phyloP scores from a whole-genome alignment of 1,284 basidiomycete genomes.

The Malassezia nana region DNA sequence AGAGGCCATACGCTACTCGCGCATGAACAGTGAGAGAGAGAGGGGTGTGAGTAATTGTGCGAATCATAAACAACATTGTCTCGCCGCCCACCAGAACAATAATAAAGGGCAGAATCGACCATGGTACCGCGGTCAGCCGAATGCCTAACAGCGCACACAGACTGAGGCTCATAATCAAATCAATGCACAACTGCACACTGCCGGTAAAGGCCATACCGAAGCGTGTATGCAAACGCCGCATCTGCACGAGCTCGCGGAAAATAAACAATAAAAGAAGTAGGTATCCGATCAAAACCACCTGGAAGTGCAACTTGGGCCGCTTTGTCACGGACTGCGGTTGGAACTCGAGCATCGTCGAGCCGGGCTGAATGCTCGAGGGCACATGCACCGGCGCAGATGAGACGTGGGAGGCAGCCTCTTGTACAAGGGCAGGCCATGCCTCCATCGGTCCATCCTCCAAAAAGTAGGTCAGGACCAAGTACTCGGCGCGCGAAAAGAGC shows the following conservation, averaged over 20 bases:
- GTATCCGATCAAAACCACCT: slow-evolving; percentile 70
- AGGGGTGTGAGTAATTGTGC: slow-evolving; percentile 78
- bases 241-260: slow-evolving; percentile 59
- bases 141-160: slow-evolving; percentile 77
- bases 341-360: slow-evolving; percentile 20
- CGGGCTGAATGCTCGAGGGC: not conserved
- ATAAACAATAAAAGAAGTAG: slow-evolving; percentile 68
- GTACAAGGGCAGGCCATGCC: not conserved
- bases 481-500: slow-evolving; percentile 39
- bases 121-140: slow-evolving; percentile 74
- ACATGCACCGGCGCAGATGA: not conserved
- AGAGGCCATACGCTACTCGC: slow-evolving; percentile 77
- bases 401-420: not conserved
- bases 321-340: slow-evolving; percentile 22
- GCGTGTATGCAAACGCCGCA: slow-evolving; percentile 65
- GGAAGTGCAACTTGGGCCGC: slow-evolving; percentile 27
- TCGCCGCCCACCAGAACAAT: slow-evolving; percentile 92
- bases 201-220: slow-evolving; percentile 88
- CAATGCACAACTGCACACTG: slow-evolving; percentile 75
- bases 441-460: slow-evolving; percentile 15
- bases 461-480: slow-evolving; percentile 42
- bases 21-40: slow-evolving; percentile 82
- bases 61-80: slow-evolving; percentile 87
- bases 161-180: slow-evolving; percentile 82
- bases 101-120: slow-evolving; percentile 78